These are phyloP conservation scores for Inonotus obliquus DNA, from an alignment of 1,284 basidiomycete genomes.

Conservation along the genomic window DNA sequence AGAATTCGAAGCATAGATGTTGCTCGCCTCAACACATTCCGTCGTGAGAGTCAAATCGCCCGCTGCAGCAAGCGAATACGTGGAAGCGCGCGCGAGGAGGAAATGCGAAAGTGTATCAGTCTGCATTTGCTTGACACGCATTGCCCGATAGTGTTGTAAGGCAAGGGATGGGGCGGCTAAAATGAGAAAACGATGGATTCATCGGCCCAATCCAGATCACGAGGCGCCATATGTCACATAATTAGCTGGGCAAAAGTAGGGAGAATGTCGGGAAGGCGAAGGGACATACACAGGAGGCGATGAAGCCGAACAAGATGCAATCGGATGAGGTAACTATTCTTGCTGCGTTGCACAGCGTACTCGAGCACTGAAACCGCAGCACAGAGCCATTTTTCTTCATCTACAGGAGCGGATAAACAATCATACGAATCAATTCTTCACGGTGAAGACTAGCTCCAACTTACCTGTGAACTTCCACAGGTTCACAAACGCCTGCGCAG, in stretches of 20 bases:
- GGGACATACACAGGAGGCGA: conserved; percentile 61
- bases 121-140: conserved; percentile 80
- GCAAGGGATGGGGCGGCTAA: conserved; percentile 65
- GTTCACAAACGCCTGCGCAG: conserved; percentile 62
- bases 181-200: neutral
- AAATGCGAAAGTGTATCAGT: conserved; percentile 82
- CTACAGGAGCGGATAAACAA: conserved; percentile 25
- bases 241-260: neutral
- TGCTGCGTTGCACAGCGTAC: conserved; percentile 67
- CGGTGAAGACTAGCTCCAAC: neutral
- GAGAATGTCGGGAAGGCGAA: neutral
- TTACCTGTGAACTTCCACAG: conserved; percentile 46
- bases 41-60: conserved; percentile 68
- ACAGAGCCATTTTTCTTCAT: conserved; percentile 54
- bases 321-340: conserved; percentile 71
- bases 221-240: neutral
- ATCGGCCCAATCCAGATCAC: neutral
- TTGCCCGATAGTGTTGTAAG: conserved; percentile 68
- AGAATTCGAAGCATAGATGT: conserved; percentile 73
- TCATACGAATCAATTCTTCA: neutral
- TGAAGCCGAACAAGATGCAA: conserved; percentile 75
- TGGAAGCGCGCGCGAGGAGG: conserved; percentile 70
- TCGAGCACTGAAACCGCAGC: conserved; percentile 64
- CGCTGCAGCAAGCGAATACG: conserved; percentile 66
- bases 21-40: conserved; percentile 72